These are phyloP conservation scores for Pseudotsuga menziesii DNA, from an alignment of 75 land plant species.

Conservation along the genomic window DNA sequence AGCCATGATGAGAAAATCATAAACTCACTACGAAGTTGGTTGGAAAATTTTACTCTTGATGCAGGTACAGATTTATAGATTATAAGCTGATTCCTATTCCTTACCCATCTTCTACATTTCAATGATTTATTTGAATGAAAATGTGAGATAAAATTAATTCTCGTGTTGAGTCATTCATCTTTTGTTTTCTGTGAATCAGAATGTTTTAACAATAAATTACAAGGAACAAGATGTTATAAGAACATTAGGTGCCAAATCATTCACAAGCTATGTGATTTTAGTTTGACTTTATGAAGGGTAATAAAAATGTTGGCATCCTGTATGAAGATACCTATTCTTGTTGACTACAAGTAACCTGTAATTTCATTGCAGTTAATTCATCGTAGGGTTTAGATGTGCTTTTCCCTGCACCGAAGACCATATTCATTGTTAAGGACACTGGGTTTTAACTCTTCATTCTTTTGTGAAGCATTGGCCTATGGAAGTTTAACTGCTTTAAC, in stretches of 20 bases:
- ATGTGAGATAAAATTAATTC: neutral
- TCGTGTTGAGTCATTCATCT: neutral
- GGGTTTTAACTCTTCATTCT: neutral
- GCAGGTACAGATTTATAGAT: neutral
- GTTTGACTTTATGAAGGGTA: neutral
- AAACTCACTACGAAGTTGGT: conserved; percentile 6
- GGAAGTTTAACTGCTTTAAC: no score
- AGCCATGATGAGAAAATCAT: neutral
- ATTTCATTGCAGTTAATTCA: neutral
- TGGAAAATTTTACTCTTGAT: neutral
- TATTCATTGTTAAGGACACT: no score
- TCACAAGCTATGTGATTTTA: neutral
- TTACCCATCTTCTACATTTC: neutral
- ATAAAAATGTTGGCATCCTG: neutral
- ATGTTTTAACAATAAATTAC: neutral
- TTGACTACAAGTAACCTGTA: neutral
- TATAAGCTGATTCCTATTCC: neutral
- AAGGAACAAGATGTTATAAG: neutral
- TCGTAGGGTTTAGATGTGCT: neutral
- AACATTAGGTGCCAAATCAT: neutral
- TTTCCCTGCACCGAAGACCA: neutral
- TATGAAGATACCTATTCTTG: neutral
- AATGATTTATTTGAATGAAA: neutral
- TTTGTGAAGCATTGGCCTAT: neutral
- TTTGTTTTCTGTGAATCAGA: neutral